A percentile compares a stretch with the other conserved stretches of the same genome.
Conservation (phyloP, 495 filamentous ascomycete species). For the Aspergillus ostianus region DNA sequence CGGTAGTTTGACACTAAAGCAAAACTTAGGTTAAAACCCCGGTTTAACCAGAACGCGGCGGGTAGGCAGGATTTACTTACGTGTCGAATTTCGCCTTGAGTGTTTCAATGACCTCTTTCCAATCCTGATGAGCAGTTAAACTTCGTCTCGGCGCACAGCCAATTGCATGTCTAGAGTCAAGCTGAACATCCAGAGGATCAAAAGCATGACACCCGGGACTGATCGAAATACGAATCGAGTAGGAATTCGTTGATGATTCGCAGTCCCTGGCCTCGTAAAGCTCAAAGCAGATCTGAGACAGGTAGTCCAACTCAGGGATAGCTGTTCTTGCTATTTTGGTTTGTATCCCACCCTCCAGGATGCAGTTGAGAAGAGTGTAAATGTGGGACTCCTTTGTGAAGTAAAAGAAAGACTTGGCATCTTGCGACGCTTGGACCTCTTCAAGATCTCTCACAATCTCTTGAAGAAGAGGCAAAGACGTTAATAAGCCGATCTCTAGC, state of each 20-base stretch:
- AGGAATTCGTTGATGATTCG: conserved; percentile 71
- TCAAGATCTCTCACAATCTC: conserved; percentile 97
- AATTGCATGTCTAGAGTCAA: conserved; percentile 93
- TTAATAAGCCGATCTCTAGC: conserved; percentile 93
- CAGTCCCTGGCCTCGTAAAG: conserved; percentile 90
- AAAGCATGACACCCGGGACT: conserved; percentile 94
- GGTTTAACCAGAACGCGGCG: neutral
- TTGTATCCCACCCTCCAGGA: conserved; percentile 91
- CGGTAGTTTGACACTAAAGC: conserved; percentile 81
- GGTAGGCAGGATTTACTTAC: conserved; percentile 49
- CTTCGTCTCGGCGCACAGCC: conserved; percentile 85
- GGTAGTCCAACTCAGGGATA: conserved; percentile 95
- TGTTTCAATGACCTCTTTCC: conserved; percentile 94
- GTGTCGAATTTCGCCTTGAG: conserved; percentile 90
- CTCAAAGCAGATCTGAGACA: conserved; percentile 97
- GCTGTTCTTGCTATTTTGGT: conserved; percentile 88
- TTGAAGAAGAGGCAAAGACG: conserved; percentile 85
- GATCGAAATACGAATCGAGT: conserved; percentile 94
- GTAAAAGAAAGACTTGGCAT: conserved; percentile 95
- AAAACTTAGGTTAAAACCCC: neutral
- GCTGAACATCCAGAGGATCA: conserved; percentile 91
- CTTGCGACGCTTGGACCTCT: conserved; percentile 88
- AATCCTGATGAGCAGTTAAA: conserved; percentile 87
- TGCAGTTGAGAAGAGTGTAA: conserved; percentile 96
- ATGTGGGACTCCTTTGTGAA: conserved; percentile 99